Evolutionary conservation across 2,329 filamentous ascomycete genomes (phyloP), one percentile per base, ranked within the genome.

Genomic region (Trichoderma lentiforme): DNA sequence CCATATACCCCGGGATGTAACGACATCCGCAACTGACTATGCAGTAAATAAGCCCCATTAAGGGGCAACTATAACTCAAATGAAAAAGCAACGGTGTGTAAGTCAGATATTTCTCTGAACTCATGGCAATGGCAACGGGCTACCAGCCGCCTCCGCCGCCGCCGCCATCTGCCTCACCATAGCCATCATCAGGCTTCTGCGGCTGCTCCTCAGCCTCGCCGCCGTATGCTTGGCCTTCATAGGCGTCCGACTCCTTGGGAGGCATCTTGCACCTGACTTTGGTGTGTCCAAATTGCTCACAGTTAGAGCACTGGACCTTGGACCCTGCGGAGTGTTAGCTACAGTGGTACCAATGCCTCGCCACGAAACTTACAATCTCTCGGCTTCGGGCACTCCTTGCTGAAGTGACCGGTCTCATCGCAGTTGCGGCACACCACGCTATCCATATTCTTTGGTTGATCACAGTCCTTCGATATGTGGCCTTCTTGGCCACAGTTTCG

Each of bases 401-500:
- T 85, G 74, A 84, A 86, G 76, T 92, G 90, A 3, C 90, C 90
- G 72, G 84, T 83, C 74, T 88, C 84, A 18, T 87, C 83, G 74
- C 91, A 92, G 79, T 87, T 83, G 73, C 87, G 87, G 81, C 91
- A 93, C 11, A 82, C 86, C 3, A 90, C 88, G 12, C 73, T 76
- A 21, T 80, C 80, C 75, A 82, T 80, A 77, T 83, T 83, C 56
- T 80, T 81, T 60, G 81, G 82, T 73, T 86, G 82, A 32, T 84
- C 80, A 72, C 88, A 89, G 4, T 88, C 86, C 21, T 82, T 83
- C 73, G 83, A 80, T 57, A 84, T 82, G 73, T 92, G 90, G 6
- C 89, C 90, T 67, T 89, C 87, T 53, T 87, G 80, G 24, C 89
- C 89, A 75, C 91, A 92, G 81, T 92, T 92, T 76, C 85, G 84